Evolutionary conservation across 2,329 filamentous ascomycete genomes (phyloP).

Genomic region (Aspergillus japonicus): DNA sequence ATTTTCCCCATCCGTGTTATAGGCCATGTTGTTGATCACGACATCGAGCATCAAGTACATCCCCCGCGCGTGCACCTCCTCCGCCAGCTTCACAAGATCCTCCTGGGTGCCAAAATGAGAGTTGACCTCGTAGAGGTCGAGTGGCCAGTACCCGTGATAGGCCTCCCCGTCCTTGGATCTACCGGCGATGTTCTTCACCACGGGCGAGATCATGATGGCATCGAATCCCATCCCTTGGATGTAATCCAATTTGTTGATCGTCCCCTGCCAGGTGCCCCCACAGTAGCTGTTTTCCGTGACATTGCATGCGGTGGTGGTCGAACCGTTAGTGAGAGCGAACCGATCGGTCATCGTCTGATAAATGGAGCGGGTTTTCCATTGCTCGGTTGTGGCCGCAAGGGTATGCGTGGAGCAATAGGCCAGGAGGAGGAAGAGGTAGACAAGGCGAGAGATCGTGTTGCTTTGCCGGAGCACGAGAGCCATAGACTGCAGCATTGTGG

Average conservation of each 20-base stretch:
- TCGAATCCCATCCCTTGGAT: conserved; percentile 52
- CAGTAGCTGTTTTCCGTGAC: conserved; percentile 43
- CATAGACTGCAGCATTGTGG: too few species aligned
- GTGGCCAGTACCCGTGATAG: conserved; percentile 54
- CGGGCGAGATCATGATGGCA: conserved; percentile 47
- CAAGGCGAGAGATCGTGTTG: not conserved
- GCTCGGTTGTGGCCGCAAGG: not conserved
- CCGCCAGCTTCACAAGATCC: conserved; percentile 48
- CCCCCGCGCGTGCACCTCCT: conserved; percentile 45
- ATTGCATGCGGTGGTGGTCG: conserved; percentile 26
- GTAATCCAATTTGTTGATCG: conserved; percentile 51
- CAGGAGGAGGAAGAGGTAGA: not conserved
- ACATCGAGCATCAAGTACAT: conserved; percentile 56
- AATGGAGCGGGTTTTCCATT: conserved; percentile 23
- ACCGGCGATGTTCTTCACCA: conserved; percentile 41
- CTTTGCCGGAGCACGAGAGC: not conserved
- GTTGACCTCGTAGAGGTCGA: conserved; percentile 51
- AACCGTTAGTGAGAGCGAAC: conserved; percentile 44
- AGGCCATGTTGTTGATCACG: conserved; percentile 51
- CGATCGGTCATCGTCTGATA: conserved; percentile 51
- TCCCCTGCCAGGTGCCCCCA: conserved; percentile 52
- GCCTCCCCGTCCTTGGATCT: conserved; percentile 43
- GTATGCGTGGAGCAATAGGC: not conserved
- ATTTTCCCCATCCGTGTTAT: conserved; percentile 25
- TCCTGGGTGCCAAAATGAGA: conserved; percentile 49